Evolutionary conservation across 768 basidiomycete species (phyloP).

Genomic region (Naganishia antarctica): DNA sequence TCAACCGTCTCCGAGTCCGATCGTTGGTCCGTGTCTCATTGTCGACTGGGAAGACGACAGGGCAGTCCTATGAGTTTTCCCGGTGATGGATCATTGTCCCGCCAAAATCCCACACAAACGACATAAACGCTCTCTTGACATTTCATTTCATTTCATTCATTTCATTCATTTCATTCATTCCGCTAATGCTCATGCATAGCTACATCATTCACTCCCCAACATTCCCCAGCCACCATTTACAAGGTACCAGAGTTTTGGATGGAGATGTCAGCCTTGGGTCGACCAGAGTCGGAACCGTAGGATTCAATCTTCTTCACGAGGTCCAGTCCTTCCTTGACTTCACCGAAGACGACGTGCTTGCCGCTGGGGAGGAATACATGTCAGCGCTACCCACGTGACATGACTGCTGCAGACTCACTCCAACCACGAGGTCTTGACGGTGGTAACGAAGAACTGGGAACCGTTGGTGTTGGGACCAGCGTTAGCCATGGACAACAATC

Average conservation of each 20-base stretch:
- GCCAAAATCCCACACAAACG: no score
- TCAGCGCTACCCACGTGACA: conserved; percentile 21
- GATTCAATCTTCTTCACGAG: conserved; percentile 62
- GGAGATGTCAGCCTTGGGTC: conserved; percentile 25
- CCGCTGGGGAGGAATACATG: conserved; percentile 40
- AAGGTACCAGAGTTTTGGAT: conserved; percentile 27
- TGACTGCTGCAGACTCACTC: conserved; percentile 7
- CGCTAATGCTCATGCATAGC: not conserved
- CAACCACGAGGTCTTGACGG: conserved; percentile 31
- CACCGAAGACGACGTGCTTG: conserved; percentile 64
- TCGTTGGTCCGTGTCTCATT: no score
- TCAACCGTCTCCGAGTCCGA: no score
- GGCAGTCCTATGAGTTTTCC: no score
- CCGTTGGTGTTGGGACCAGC: conserved; percentile 56
- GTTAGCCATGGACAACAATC: conserved; percentile 63
- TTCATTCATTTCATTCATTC: conserved; percentile 6
- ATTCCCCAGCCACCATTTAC: conserved; percentile 5
- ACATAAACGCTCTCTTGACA: no score
- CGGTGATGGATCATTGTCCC: no score
- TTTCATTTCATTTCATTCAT: no score
- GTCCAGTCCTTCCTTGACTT: conserved; percentile 62
- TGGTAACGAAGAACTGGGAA: conserved; percentile 47
- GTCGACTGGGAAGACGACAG: no score
- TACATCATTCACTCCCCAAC: not conserved
- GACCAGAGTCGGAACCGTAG: conserved; percentile 28